A percentile compares a stretch with the other conserved stretches of the same genome.
Evolutionary conservation across 768 basidiomycete genomes (phyloP).

Genomic region (Suillus subalutaceus): DNA sequence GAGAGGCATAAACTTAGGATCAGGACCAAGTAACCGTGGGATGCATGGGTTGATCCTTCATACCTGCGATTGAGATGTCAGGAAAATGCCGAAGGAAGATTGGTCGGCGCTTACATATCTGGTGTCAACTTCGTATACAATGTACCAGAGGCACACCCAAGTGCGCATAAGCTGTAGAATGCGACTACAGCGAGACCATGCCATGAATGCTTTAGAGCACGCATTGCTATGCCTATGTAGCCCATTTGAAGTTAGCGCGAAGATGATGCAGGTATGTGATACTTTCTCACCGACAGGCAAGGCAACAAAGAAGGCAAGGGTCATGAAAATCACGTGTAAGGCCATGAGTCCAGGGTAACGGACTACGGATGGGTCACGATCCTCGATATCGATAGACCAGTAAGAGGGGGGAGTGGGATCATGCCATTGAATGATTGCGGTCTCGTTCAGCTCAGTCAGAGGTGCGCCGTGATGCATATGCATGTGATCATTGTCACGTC

Average conservation of each 20-base stretch:
- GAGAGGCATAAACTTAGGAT: constrained; percentile 49
- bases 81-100: constrained; percentile 10
- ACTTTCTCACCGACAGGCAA: constrained; percentile 72
- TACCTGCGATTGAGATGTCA: constrained; percentile 52
- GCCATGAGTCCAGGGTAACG: constrained; percentile 73
- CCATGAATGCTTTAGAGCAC: constrained; percentile 72
- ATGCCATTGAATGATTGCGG: constrained; percentile 66
- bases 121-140: constrained; percentile 81
- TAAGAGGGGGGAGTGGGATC: constrained; percentile 78
- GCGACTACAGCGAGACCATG: constrained; percentile 58
- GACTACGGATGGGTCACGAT: constrained; percentile 41
- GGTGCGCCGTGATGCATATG: constrained; percentile 54
- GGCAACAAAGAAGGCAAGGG: constrained; percentile 78
- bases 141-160: constrained; percentile 70
- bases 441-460: constrained; percentile 73
- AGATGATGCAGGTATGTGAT: constrained; percentile 6
- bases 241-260: background rate
- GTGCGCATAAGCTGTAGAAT: constrained; percentile 61
- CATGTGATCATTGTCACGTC: constrained; percentile 40
- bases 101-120: constrained; percentile 62
- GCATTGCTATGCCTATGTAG: constrained; percentile 71
- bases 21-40: constrained; percentile 63
- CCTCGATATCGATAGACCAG: constrained; percentile 77
- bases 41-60: constrained; percentile 61
- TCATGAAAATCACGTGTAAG: constrained; percentile 74